Conservation (phyloP, 441 rosid species). For the Euphorbia schlechtendalii region DNA sequence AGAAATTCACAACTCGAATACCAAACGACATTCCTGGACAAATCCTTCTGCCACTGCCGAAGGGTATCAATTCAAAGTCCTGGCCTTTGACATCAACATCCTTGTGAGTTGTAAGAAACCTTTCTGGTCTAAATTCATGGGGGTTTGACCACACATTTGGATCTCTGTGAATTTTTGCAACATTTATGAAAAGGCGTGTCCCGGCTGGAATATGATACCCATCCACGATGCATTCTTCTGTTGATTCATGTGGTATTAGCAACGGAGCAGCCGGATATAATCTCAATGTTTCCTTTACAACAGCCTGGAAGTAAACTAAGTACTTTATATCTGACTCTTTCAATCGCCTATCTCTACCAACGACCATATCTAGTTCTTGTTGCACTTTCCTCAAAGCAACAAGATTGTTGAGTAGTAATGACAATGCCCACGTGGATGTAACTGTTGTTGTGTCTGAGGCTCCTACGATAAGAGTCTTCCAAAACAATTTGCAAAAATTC, state of each 20-base stretch:
- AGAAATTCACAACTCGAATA: constrained; percentile 22
- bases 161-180: too few species aligned
- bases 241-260: constrained; percentile 26
- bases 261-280: constrained; percentile 44
- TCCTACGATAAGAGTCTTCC: constrained; percentile 20
- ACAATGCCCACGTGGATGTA: constrained; percentile 33
- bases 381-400: constrained; percentile 32
- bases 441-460: constrained; percentile 42
- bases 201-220: too few species aligned
- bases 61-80: constrained; percentile 26
- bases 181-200: too few species aligned
- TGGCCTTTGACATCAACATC: constrained; percentile 18
- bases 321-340: constrained; percentile 37
- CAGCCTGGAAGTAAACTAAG: constrained; percentile 39
- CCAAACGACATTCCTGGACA: constrained; percentile 34
- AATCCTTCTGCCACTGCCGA: constrained; percentile 28
- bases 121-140: too few species aligned
- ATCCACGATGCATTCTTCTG: constrained; percentile 33
- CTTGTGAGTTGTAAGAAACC: too few species aligned
- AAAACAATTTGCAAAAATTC: too few species aligned
- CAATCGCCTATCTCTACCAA: constrained; percentile 36
- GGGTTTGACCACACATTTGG: too few species aligned
- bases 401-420: constrained; percentile 29
- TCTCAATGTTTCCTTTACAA: too few species aligned
- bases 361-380: constrained; percentile 41